A percentile compares a stretch with the other conserved stretches of the same genome.
Evolutionary conservation across 1,284 basidiomycete species (phyloP).

Genomic region (Ganoderma lingzhi): DNA sequence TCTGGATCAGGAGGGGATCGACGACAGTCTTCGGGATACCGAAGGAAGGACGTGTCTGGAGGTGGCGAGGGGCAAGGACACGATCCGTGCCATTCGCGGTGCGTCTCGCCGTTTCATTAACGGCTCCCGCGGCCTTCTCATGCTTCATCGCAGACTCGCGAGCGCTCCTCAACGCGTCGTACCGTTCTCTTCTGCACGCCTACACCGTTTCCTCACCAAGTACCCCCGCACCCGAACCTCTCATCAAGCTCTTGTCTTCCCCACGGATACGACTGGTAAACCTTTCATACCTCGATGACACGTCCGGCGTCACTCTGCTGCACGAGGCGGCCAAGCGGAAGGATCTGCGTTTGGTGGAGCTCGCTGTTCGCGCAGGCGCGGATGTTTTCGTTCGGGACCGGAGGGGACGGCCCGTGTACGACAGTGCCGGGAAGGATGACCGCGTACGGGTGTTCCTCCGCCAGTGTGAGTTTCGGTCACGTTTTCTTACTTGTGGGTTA

Average conservation of each 20-base stretch:
- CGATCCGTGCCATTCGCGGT: constrained; percentile 83
- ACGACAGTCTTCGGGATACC: constrained; percentile 82
- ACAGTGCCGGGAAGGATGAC: constrained; percentile 79
- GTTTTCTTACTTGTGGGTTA: not conserved
- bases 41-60: constrained; percentile 80
- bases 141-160: constrained; percentile 70
- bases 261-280: constrained; percentile 69
- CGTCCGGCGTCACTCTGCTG: constrained; percentile 81
- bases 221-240: constrained; percentile 55
- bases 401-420: constrained; percentile 79
- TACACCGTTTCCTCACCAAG: constrained; percentile 72
- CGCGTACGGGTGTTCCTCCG: constrained; percentile 85
- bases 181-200: constrained; percentile 74
- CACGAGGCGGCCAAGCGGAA: constrained; percentile 90
- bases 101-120: constrained; percentile 31
- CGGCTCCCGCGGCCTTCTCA: not conserved
- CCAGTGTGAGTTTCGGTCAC: constrained; percentile 67
- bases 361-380: constrained; percentile 86
- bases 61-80: constrained; percentile 77
- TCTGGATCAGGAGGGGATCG: constrained; percentile 80
- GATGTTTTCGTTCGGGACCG: constrained; percentile 92
- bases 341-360: constrained; percentile 85
- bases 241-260: constrained; percentile 66
- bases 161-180: constrained; percentile 80
- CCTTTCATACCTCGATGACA: constrained; percentile 77